A percentile compares a stretch with the other conserved stretches of the same genome.
phyloP scores from a whole-genome alignment of 441 rosid species.

The Brassica hybrid region DNA sequence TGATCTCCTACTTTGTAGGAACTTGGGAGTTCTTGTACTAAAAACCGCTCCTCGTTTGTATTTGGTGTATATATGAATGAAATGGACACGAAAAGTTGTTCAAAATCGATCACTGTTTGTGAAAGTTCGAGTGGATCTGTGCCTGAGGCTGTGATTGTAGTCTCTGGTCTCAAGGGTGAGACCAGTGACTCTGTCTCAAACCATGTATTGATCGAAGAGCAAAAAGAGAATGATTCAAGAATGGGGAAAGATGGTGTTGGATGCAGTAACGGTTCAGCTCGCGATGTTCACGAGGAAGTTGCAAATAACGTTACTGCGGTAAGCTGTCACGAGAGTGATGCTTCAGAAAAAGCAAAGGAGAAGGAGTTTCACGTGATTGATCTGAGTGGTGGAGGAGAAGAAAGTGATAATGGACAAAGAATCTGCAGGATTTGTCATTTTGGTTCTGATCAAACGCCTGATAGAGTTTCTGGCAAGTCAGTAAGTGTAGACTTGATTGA shows the following conservation, averaged over 20 bases:
- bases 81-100: conserved; percentile 42
- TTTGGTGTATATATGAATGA: conserved; percentile 29
- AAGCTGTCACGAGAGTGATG: conserved; percentile 44
- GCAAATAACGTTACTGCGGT: conserved; percentile 43
- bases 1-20: conserved; percentile 29
- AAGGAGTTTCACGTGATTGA: conserved; percentile 54
- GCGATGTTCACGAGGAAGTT: conserved; percentile 31
- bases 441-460: conserved; percentile 55
- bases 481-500: conserved; percentile 54
- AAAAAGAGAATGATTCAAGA: conserved; percentile 33
- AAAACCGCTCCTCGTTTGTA: neutral
- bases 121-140: no score
- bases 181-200: conserved; percentile 37
- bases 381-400: conserved; percentile 49
- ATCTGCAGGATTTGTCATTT: conserved; percentile 91
- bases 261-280: conserved; percentile 34
- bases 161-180: conserved; percentile 27
- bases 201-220: conserved; percentile 28
- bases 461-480: conserved; percentile 25
- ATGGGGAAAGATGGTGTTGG: conserved; percentile 46
- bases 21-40: conserved; percentile 26
- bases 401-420: conserved; percentile 49
- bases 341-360: conserved; percentile 45
- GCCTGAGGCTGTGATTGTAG: conserved; percentile 38
- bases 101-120: conserved; percentile 35